Evolutionary conservation across 2,329 filamentous ascomycete species (phyloP).

Genomic region (Talaromyces sp.): DNA sequence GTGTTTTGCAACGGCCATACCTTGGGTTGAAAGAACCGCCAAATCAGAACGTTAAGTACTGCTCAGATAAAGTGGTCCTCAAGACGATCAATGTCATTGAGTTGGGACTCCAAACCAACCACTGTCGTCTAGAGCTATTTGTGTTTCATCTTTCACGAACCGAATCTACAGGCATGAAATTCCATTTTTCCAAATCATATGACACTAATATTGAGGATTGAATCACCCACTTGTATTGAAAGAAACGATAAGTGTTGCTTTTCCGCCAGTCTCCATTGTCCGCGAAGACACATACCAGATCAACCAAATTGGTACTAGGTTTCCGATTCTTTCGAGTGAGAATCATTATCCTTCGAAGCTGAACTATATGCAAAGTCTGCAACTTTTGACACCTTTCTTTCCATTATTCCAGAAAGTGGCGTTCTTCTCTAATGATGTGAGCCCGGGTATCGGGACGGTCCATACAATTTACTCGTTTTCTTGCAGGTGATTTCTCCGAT

Average conservation of each 20-base stretch:
- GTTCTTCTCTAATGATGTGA: neutral
- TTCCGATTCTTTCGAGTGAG: neutral
- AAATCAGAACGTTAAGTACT: too few species aligned
- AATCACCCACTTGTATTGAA: neutral
- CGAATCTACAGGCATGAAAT: conserved; percentile 26
- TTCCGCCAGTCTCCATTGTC: neutral
- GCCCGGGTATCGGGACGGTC: neutral
- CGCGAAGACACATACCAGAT: neutral
- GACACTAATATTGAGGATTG: neutral
- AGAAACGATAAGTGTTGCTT: neutral
- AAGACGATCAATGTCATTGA: too few species aligned
- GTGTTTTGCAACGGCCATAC: too few species aligned
- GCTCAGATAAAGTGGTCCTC: too few species aligned
- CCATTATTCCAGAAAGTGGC: neutral
- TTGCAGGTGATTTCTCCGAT: neutral
- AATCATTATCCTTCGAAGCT: neutral
- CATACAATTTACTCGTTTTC: neutral
- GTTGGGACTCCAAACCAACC: too few species aligned
- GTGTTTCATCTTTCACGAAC: conserved; percentile 22
- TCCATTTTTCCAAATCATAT: neutral
- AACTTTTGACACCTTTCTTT: neutral
- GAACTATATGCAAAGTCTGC: neutral
- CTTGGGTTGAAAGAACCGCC: too few species aligned
- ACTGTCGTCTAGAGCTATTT: too few species aligned
- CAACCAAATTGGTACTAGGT: neutral